A percentile compares a stretch with the other conserved stretches of the same genome.
phyloP scores from a whole-genome alignment of 2,329 filamentous ascomycete species.

The Grosmannia penicillata region DNA sequence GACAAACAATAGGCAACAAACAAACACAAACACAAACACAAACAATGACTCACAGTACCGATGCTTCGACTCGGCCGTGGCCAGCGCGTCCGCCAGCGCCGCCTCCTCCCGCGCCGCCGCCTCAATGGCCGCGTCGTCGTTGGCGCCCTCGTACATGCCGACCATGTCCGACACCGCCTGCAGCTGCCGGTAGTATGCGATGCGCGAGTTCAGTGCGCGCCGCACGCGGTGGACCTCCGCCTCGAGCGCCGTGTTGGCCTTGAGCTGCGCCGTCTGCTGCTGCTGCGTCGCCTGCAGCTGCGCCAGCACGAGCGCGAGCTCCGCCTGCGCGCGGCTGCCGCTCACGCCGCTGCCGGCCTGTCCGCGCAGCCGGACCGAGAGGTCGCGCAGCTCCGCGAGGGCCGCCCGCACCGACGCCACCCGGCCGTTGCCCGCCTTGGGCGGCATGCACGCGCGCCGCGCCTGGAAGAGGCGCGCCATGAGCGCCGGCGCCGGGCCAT shows the following conservation, averaged over 20 bases:
- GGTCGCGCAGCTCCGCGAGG: constrained; percentile 52
- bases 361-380: constrained; percentile 42
- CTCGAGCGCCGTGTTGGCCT: constrained; percentile 34
- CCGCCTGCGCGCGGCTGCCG: constrained; percentile 36
- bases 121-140: constrained; percentile 35
- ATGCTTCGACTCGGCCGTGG: constrained; percentile 53
- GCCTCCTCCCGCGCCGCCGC: constrained; percentile 29
- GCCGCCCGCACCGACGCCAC: constrained; percentile 53
- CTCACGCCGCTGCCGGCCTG: constrained; percentile 30
- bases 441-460: constrained; percentile 25
- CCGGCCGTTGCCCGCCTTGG: neutral
- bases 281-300: constrained; percentile 48
- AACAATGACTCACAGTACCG: constrained; percentile 43
- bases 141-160: constrained; percentile 52
- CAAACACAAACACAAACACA: neutral
- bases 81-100: constrained; percentile 40
- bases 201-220: constrained; percentile 64
- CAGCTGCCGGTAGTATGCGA: constrained; percentile 83
- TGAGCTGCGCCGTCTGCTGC: constrained; percentile 34
- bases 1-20: neutral
- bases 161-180: constrained; percentile 87
- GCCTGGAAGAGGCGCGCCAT: constrained; percentile 34
- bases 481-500: constrained; percentile 57
- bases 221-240: constrained; percentile 66
- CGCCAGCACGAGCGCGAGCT: constrained; percentile 48